A percentile compares a stretch with the other conserved stretches of the same genome.
These are phyloP conservation scores for Asterophora lycoperdoides DNA, from an alignment of 768 basidiomycete species.

Conservation along the genomic window DNA sequence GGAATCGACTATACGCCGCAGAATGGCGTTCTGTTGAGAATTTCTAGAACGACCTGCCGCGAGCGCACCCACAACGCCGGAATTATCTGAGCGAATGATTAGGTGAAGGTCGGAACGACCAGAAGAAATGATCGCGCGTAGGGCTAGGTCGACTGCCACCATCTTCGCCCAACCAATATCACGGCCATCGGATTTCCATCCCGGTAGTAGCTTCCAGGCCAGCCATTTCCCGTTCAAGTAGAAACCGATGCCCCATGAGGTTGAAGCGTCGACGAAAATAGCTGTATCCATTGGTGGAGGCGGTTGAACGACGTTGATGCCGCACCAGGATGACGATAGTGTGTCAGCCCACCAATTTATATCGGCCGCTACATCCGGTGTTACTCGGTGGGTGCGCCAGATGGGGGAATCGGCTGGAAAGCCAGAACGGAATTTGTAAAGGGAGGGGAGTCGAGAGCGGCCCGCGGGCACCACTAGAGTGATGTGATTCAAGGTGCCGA, in stretches of 20 bases:
- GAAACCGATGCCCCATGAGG: too few species aligned
- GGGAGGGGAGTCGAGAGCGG: conserved; percentile 23
- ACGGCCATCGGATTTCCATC: conserved; percentile 23
- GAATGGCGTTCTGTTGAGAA: conserved; percentile 24
- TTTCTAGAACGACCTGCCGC: conserved; percentile 22
- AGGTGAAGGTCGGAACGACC: conserved; percentile 24
- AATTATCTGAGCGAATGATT: conserved; percentile 30
- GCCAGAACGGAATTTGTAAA: conserved; percentile 24
- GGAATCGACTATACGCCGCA: conserved; percentile 21
- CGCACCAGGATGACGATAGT: conserved; percentile 7
- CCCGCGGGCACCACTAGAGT: conserved; percentile 27
- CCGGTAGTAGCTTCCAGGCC: conserved; percentile 18
- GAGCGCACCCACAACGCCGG: conserved; percentile 28
- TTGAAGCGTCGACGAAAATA: conserved; percentile 32
- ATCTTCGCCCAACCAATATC: conserved; percentile 42
- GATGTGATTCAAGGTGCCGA: conserved; percentile 35
- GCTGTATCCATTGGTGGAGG: background rate
- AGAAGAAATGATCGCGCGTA: conserved; percentile 21
- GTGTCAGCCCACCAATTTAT: conserved; percentile 25
- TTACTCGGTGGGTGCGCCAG: conserved; percentile 14
- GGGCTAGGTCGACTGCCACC: conserved; percentile 35
- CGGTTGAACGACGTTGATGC: background rate
- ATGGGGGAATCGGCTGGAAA: conserved; percentile 17
- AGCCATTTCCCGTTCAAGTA: conserved; percentile 30
- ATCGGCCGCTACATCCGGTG: conserved; percentile 14